phyloP scores from a whole-genome alignment of 2,329 filamentous ascomycete genomes.

The Coniella lustricola region DNA sequence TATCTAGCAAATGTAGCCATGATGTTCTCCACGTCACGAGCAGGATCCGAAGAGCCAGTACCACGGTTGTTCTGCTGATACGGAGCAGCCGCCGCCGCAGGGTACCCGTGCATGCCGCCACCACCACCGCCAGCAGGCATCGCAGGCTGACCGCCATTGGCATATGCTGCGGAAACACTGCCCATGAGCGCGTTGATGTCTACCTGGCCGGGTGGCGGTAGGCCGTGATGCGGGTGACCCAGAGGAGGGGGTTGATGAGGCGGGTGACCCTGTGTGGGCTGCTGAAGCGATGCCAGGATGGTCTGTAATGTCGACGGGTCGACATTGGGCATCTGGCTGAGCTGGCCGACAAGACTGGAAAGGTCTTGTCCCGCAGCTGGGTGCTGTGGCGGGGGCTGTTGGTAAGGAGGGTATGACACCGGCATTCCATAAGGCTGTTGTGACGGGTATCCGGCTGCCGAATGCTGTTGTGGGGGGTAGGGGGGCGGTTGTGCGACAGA shows the following conservation, averaged over 20 bases:
- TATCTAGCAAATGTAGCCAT: conserved; percentile 66
- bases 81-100: conserved; percentile 18
- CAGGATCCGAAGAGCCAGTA: conserved; percentile 27
- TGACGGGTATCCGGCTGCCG: conserved; percentile 26
- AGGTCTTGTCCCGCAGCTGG: conserved; percentile 39
- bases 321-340: conserved; percentile 56
- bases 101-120: conserved; percentile 21
- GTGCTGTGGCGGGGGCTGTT: conserved; percentile 26
- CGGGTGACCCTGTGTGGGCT: conserved; percentile 14
- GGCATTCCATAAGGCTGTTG: conserved; percentile 18
- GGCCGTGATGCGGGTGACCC: conserved; percentile 4
- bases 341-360: conserved; percentile 55
- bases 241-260: neutral
- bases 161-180: conserved; percentile 25
- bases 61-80: conserved; percentile 21
- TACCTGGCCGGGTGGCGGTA: conserved; percentile 24
- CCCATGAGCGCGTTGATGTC: conserved; percentile 42
- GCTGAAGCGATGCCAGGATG: conserved; percentile 53
- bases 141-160: neutral
- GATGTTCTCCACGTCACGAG: conserved; percentile 61
- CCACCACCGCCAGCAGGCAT: neutral
- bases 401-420: conserved; percentile 22
- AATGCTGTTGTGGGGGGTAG: conserved; percentile 21
- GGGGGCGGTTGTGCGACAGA: conserved; percentile 18
- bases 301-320: conserved; percentile 66